These are phyloP conservation scores for Silene conica DNA, from an alignment of 148 eudicot species.

Conservation along the genomic window DNA sequence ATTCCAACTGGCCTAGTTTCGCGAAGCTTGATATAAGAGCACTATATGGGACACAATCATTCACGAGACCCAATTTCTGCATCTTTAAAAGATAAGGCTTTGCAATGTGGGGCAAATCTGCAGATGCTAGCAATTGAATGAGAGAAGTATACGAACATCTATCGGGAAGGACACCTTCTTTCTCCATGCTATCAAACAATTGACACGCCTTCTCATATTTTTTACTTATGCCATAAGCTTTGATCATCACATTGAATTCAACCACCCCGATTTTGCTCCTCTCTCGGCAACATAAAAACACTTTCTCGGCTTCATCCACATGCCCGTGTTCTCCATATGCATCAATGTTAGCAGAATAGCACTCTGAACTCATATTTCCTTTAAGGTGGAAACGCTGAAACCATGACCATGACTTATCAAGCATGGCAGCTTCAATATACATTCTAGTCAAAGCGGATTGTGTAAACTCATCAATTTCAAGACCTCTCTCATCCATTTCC, in stretches of 20 bases:
- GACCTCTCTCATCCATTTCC: constrained; percentile 69
- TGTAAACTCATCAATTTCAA: constrained; percentile 77
- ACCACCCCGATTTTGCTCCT: constrained; percentile 46
- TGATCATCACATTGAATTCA: constrained; percentile 87
- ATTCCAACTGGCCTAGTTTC: constrained; percentile 55
- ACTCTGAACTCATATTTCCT: constrained; percentile 72
- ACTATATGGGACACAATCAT: constrained; percentile 70
- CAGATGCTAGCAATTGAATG: constrained; percentile 67
- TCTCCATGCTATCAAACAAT: constrained; percentile 68
- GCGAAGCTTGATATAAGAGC: constrained; percentile 78
- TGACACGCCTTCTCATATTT: constrained; percentile 62
- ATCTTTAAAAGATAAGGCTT: constrained; percentile 59
- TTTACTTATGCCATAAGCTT: constrained; percentile 78
- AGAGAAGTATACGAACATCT: constrained; percentile 77
- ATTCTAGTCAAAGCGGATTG: constrained; percentile 85
- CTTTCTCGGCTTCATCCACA: constrained; percentile 65
- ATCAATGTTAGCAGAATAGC: constrained; percentile 89
- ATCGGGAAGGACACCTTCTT: constrained; percentile 54
- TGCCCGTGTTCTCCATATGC: constrained; percentile 85
- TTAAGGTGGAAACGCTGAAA: constrained; percentile 63
- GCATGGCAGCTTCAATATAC: constrained; percentile 79
- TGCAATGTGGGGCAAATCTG: constrained; percentile 70
- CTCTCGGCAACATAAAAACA: constrained; percentile 56
- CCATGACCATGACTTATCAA: constrained; percentile 75
- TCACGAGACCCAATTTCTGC: constrained; percentile 56